phyloP scores from a whole-genome alignment of 192 early-diverging fungal genomes.

The Geranomyces michiganensis region DNA sequence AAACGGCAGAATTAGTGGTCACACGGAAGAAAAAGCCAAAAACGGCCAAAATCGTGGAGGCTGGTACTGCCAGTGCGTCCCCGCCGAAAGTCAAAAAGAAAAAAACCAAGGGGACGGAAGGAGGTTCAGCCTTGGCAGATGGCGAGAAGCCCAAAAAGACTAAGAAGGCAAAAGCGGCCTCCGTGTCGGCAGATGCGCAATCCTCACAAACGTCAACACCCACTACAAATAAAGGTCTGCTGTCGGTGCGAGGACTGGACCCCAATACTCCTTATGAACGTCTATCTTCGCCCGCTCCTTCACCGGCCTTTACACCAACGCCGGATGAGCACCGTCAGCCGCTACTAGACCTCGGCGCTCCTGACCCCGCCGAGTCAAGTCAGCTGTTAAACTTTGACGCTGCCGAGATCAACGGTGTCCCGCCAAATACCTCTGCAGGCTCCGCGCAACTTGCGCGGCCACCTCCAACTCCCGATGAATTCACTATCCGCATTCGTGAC shows the following conservation, averaged over 20 bases:
- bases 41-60: background rate
- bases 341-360: too few species aligned
- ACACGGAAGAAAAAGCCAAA: background rate
- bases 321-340: too few species aligned
- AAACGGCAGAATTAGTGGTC: background rate
- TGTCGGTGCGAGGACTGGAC: slow-evolving; percentile 15
- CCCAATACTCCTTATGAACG: slow-evolving; percentile 22
- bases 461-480: slow-evolving; percentile 4
- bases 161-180: slow-evolving; percentile 10
- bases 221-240: background rate
- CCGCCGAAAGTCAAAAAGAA: slow-evolving; percentile 3
- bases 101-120: slow-evolving; percentile 5
- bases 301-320: background rate
- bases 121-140: background rate
- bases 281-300: slow-evolving; percentile 17
- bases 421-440: background rate
- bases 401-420: too few species aligned
- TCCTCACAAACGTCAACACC: background rate
- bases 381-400: too few species aligned
- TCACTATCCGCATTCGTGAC: background rate
- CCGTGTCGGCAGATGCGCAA: background rate
- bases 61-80: background rate
- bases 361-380: too few species aligned
- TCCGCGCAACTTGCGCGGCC: background rate
- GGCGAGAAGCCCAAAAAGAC: slow-evolving; percentile 35